Conservation (phyloP, 192 early-diverging fungal genomes). For the Phlyctochytrium arcticum region DNA sequence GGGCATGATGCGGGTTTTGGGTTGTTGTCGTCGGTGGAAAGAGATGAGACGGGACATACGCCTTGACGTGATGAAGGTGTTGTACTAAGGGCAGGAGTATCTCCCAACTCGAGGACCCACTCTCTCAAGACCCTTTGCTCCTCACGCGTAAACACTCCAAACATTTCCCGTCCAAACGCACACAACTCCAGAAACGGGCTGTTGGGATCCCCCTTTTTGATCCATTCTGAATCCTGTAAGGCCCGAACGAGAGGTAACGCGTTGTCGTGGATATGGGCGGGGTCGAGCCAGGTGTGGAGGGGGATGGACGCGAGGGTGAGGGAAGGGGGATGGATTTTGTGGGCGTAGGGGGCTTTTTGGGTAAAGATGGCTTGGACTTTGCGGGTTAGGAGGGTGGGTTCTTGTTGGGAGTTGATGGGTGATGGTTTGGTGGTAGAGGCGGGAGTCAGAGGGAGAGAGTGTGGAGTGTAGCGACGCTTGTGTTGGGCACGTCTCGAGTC, state of each 20-base stretch:
- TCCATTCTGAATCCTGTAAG: not conserved
- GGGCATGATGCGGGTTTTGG: not conserved
- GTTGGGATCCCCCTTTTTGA: not conserved
- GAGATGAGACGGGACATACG: not conserved
- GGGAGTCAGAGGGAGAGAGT: not conserved
- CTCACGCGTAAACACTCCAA: conserved; percentile 10
- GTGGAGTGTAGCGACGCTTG: not conserved
- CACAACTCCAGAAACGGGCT: conserved; percentile 3
- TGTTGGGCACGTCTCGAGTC: not conserved
- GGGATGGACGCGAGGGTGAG: not conserved
- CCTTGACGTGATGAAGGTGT: not conserved
- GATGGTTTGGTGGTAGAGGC: not conserved
- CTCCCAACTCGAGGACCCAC: conserved; percentile 6
- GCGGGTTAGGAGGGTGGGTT: not conserved
- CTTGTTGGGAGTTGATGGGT: no score
- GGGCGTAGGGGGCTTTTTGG: conserved; percentile 10
- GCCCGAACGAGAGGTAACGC: not conserved
- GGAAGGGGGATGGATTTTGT: conserved; percentile 10
- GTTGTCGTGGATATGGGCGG: not conserved
- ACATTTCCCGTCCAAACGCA: conserved; percentile 16
- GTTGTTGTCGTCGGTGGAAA: not conserved
- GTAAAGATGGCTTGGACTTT: not conserved
- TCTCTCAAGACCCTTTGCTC: conserved; percentile 7
- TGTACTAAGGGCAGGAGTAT: not conserved
- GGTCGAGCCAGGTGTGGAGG: conserved; percentile 9